phyloP scores from a whole-genome alignment of 2,329 filamentous ascomycete species.

The Neospermospora avenae region DNA sequence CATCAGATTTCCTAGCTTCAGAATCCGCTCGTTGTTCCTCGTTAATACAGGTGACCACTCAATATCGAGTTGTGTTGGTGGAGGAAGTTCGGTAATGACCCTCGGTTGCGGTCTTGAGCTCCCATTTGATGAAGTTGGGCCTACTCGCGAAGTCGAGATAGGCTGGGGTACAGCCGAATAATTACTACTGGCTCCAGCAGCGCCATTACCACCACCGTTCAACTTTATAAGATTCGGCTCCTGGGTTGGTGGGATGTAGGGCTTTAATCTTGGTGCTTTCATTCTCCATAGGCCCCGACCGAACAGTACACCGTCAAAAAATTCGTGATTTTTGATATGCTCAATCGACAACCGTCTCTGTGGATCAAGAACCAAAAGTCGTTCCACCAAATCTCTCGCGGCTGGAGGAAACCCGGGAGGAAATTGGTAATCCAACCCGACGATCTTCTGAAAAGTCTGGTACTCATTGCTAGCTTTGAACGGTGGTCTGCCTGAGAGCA shows the following conservation, averaged over 20 bases:
- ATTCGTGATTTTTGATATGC: constrained; percentile 94
- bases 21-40: constrained; percentile 84
- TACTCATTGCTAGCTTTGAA: constrained; percentile 98
- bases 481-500: constrained; percentile 90
- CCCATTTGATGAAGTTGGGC: constrained; percentile 38
- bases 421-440: constrained; percentile 90
- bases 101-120: constrained; percentile 61
- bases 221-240: constrained; percentile 74
- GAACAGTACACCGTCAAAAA: constrained; percentile 85
- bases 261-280: constrained; percentile 81
- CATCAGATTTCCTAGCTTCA: constrained; percentile 88
- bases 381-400: constrained; percentile 85
- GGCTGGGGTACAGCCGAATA: constrained; percentile 35
- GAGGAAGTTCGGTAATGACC: constrained; percentile 91
- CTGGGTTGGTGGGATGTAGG: constrained; percentile 73
- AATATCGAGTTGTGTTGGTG: constrained; percentile 94
- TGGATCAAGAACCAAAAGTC: constrained; percentile 86
- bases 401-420: constrained; percentile 81
- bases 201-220: constrained; percentile 41
- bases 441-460: constrained; percentile 97
- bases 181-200: constrained; percentile 17
- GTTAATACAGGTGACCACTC: constrained; percentile 98
- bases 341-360: constrained; percentile 81
- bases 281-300: constrained; percentile 83
- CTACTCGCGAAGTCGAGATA: constrained; percentile 31